Percentiles rank a stretch among this genome's conserved stretches.
phyloP scores from a whole-genome alignment of 306 rosid genomes.

The Hylodesmum podocarpum region DNA sequence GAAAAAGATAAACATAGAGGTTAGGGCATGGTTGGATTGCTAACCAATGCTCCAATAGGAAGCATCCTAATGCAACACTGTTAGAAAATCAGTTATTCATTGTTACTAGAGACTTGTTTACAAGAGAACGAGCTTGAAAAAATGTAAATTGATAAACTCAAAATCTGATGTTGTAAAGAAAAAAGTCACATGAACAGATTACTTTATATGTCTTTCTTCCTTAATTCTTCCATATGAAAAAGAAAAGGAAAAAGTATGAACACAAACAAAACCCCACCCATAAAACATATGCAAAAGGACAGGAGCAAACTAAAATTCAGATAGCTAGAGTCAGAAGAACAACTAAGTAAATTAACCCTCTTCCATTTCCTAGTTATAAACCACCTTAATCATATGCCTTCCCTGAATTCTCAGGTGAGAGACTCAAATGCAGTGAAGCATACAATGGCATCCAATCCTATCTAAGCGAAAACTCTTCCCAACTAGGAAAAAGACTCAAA shows the following conservation, averaged over 20 bases:
- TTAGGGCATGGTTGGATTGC: neutral
- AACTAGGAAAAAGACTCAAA: neutral
- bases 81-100: neutral
- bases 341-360: no score
- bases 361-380: neutral
- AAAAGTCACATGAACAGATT: neutral
- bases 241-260: neutral
- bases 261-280: neutral
- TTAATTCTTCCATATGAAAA: neutral
- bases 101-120: neutral
- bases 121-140: neutral
- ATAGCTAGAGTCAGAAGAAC: neutral
- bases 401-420: no score
- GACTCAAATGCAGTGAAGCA: no score
- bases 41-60: neutral
- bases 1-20: neutral
- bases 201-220: neutral
- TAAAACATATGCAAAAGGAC: neutral
- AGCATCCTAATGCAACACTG: neutral
- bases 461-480: neutral
- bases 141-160: neutral
- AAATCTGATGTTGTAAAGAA: constrained; percentile 1
- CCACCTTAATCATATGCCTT: neutral
- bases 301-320: neutral
- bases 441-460: neutral